Evolutionary conservation across 192 early-diverging fungal genomes (phyloP), one percentile per base, ranked within the genome.

Genomic region (Gryganskiella cystojenkinii): DNA sequence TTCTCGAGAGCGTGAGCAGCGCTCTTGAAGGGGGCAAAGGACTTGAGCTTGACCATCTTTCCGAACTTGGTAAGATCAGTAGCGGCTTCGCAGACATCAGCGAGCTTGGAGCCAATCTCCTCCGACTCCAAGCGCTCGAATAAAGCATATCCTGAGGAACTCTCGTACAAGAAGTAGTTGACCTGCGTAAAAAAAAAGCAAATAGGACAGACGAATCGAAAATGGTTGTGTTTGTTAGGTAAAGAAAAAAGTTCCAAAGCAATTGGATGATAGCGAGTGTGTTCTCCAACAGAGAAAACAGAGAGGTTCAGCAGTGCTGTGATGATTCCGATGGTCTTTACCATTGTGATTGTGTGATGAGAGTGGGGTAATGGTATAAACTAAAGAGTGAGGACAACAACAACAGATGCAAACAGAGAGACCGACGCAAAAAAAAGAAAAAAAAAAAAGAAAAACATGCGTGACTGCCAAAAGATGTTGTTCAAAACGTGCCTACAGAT

Each of bases 1-100:
- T 99, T 99, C 81, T 98, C 97, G 35, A 99, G 86, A 67, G 98
- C 98, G 83, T 99, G 92, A 33, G 92, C 95, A 37, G 98, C 95
- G 80, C 86, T 93, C 83, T 96, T 96, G 89, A 99, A 99, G 51
- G 98, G 97, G 44, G 86, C 87, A 80, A 99, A 98, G n/a, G 94
- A 95, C 84, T 93, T 95, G 71, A 97, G 88, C 79, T 94, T 95
- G 54, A 99, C 79, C 75, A 89, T 90, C 80, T 97, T 94, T 71
- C 91, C 88, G 79, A 99, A 98, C 81, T 94, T 93, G 53, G 91
- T 86, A 46, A 96, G 86, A 84, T 99, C 97, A 37, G 84, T 80
- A 44, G 95, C 83, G 9, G 91, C 85, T 33, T 92, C 71, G 83
- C 95, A 93, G 49, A 98, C 95, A 59, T 95, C 89, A 67, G 89